Evolutionary conservation across 1,284 basidiomycete species (phyloP).

Genomic region (Phaffia rhodozyma): DNA sequence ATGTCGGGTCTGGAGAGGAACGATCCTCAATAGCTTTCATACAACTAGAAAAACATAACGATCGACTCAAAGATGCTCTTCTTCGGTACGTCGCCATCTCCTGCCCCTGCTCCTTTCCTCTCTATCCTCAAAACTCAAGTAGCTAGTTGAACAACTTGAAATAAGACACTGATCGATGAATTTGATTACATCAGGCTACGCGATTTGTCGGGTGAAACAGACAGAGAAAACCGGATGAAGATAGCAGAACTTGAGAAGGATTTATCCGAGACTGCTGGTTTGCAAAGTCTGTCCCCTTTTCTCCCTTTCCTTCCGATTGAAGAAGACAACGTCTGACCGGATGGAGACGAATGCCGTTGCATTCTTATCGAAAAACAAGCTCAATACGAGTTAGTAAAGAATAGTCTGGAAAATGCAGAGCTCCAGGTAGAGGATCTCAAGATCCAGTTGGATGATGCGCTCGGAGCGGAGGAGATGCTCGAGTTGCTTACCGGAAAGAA

Average conservation of each 20-base stretch:
- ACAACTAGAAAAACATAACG: slow-evolving; percentile 93
- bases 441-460: slow-evolving; percentile 82
- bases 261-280: slow-evolving; percentile 47
- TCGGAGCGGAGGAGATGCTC: slow-evolving; percentile 91
- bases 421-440: slow-evolving; percentile 88
- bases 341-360: not conserved
- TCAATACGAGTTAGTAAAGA: slow-evolving; percentile 63
- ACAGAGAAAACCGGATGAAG: slow-evolving; percentile 67
- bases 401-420: slow-evolving; percentile 73
- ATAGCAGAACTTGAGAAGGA: slow-evolving; percentile 86
- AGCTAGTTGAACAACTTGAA: not conserved
- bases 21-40: slow-evolving; percentile 67
- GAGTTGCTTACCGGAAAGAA: slow-evolving; percentile 93
- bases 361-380: slow-evolving; percentile 39
- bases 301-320: not conserved
- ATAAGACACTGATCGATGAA: not conserved
- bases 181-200: slow-evolving; percentile 47
- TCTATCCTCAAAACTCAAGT: slow-evolving; percentile 7
- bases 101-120: not conserved
- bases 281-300: slow-evolving; percentile 45
- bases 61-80: slow-evolving; percentile 84
- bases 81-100: slow-evolving; percentile 47
- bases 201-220: slow-evolving; percentile 76
- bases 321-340: slow-evolving; percentile 4
- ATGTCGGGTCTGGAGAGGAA: slow-evolving; percentile 39